phyloP scores from a whole-genome alignment of 2,329 filamentous ascomycete genomes.

The Sporothrix globosa region DNA sequence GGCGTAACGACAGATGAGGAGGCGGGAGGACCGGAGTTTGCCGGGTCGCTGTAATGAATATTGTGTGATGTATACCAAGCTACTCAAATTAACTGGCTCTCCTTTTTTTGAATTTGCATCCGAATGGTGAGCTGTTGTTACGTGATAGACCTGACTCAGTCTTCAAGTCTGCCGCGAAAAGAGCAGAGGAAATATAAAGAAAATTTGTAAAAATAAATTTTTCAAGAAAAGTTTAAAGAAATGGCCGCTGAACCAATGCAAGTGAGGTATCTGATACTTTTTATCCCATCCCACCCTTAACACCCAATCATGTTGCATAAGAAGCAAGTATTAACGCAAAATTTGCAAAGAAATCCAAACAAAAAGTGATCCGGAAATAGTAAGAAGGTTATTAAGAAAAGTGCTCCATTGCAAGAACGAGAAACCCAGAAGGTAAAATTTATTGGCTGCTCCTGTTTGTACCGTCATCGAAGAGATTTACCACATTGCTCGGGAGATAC shows the following conservation, averaged over 20 bases:
- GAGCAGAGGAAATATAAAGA: not conserved
- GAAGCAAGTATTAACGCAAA: not conserved
- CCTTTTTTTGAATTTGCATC: not conserved
- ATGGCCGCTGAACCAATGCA: constrained; percentile 20
- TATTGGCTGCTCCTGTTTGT: constrained; percentile 24
- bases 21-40: not conserved
- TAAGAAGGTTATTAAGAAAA: too few species aligned
- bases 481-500: constrained; percentile 68
- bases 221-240: not conserved
- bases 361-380: not conserved
- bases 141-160: too few species aligned
- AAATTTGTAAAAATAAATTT: not conserved
- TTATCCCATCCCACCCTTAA: constrained; percentile 5
- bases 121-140: too few species aligned
- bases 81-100: not conserved
- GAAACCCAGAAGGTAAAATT: not conserved
- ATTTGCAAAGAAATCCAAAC: not conserved
- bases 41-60: not conserved
- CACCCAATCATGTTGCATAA: constrained; percentile 20
- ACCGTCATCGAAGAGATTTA: constrained; percentile 56
- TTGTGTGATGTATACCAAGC: constrained; percentile 14
- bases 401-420: not conserved
- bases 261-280: constrained; percentile 27
- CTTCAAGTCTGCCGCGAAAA: too few species aligned
- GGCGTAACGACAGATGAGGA: constrained; percentile 32